phyloP scores from a whole-genome alignment of 23 red algal genomes.

The Chondrus crispus region DNA sequence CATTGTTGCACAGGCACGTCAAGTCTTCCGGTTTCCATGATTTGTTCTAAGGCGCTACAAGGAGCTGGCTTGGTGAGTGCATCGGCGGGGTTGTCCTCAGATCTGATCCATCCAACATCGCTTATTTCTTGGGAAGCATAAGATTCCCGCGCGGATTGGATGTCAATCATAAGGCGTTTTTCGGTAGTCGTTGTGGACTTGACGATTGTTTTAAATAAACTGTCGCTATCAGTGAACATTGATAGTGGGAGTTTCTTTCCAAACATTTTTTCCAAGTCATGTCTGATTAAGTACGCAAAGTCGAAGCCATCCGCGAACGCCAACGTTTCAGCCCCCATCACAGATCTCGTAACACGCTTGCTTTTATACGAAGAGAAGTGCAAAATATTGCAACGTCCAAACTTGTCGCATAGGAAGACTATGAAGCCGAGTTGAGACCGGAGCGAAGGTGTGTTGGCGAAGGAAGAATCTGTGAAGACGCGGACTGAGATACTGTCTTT shows the following conservation, averaged over 20 bases:
- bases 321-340: conserved; percentile 13
- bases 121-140: not conserved
- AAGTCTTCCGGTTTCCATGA: not conserved
- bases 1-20: conserved; percentile 1
- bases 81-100: conserved; percentile 1
- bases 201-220: not conserved
- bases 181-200: not conserved
- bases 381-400: not conserved
- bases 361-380: conserved; percentile 1
- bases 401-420: conserved; percentile 11
- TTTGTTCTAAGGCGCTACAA: not conserved
- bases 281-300: not conserved
- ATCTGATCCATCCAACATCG: not conserved
- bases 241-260: not conserved
- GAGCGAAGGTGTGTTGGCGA: not conserved
- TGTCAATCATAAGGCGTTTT: conserved; percentile 36
- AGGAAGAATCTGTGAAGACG: conserved; percentile 9
- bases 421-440: conserved; percentile 31
- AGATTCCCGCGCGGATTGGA: not conserved
- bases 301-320: conserved; percentile 24
- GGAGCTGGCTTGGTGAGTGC: not conserved
- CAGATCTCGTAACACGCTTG: not conserved
- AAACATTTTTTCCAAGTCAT: conserved; percentile 18
- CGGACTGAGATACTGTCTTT: not conserved
- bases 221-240: not conserved